A percentile compares a stretch with the other conserved stretches of the same genome.
Evolutionary conservation across 2,329 filamentous ascomycete genomes (phyloP).

Genomic region (Xylaria sp.): DNA sequence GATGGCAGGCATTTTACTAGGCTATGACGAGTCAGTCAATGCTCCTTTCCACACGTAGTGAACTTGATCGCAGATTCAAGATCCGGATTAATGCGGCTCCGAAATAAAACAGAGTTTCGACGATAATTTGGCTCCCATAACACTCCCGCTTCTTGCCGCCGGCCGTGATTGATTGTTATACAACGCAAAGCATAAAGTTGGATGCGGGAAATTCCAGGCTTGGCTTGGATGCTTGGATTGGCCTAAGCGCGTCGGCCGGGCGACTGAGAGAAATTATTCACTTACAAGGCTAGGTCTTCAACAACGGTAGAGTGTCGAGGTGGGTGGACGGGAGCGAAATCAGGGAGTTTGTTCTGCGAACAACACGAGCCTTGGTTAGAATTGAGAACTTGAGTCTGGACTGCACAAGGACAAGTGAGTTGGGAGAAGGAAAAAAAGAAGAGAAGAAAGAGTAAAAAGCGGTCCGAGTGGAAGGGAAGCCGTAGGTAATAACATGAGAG

Average conservation of each 20-base stretch:
- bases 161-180: not conserved
- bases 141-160: not conserved
- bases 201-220: not conserved
- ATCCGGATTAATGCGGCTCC: not conserved
- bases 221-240: conserved; percentile 8
- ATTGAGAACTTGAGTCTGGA: conserved; percentile 31
- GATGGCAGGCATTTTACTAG: conserved; percentile 43
- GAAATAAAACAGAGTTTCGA: not conserved
- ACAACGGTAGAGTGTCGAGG: conserved; percentile 4
- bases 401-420: conserved; percentile 45
- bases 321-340: conserved; percentile 28
- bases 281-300: conserved; percentile 23
- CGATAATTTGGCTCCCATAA: not conserved
- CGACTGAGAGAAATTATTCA: conserved; percentile 26
- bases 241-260: conserved; percentile 19
- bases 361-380: conserved; percentile 44
- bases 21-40: conserved; percentile 29
- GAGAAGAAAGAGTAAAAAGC: conserved; percentile 32
- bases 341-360: conserved; percentile 38
- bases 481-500: conserved; percentile 38
- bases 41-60: conserved; percentile 21
- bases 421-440: conserved; percentile 35
- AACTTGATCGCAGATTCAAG: not conserved
- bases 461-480: conserved; percentile 36
- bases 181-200: conserved; percentile 1